Evolutionary conservation across 2,329 filamentous ascomycete genomes (phyloP), one percentile per base, ranked within the genome.

Genomic region (Chrysoporthe puriensis): DNA sequence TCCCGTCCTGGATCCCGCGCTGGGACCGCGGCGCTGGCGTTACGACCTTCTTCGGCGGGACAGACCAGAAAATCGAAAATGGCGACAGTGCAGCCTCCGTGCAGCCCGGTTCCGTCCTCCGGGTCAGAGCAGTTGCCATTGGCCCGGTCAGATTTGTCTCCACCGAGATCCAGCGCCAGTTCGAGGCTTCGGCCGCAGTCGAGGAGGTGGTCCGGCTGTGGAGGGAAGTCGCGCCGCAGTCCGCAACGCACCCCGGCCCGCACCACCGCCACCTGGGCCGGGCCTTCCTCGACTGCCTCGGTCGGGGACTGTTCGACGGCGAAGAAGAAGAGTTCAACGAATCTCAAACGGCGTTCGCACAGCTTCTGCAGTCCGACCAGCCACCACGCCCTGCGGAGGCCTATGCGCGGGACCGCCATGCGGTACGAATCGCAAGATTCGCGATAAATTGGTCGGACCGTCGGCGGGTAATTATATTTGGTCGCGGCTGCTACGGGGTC

Each of bases 401-500:
- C 4, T 36, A n/a, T 21, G 40, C 34, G 34, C 34, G 32, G 9
- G 32, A 57, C 18, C 6, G 54, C 6, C 2, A 5, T 21, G 54
- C 54, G 32, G 32, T n/a, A 14, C 16, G 7, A 9, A 18, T 57
- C 54, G 6, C 32, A 21, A 2, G 40, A 2, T 36, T 26, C 2
- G 32, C 32, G 16, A 9, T 18, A 11, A 0, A 16, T 8, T 0
- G 0, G 6, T 7, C 50, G 6, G 1, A 2, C 5, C 4, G 56
- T 5, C 8, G 40, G 52, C 50, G 60, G n/a, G 16, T 63, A 36
- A 4, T 59, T 54, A 16, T 63, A 18, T 32, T 60, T 1, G 8
- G 43, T 44, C 34, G 54, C 59, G 79, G 65, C 4, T 52, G 36
- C 16, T 59, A 58, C 16, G 73, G 71, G 80, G 78, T 26, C 1